Evolutionary conservation across 2,329 filamentous ascomycete genomes (phyloP).

Genomic region (Triangularia setosa): DNA sequence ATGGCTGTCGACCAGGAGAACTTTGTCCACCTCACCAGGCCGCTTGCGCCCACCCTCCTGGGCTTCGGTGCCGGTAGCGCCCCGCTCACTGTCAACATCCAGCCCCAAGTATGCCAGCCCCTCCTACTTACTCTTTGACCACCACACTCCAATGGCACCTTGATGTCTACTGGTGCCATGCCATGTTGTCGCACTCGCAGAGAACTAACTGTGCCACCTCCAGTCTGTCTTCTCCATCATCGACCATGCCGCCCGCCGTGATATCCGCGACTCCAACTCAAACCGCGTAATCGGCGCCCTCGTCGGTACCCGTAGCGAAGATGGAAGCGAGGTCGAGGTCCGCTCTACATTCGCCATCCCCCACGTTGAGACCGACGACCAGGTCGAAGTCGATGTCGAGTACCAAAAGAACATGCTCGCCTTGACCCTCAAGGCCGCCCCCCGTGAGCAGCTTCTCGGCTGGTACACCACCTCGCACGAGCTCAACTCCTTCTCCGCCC

Average conservation of each 20-base stretch:
- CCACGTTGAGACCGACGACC: conserved; percentile 96
- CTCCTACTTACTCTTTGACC: conserved; percentile 1
- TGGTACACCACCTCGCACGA: conserved; percentile 98
- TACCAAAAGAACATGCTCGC: conserved; percentile 99
- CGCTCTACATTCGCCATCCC: conserved; percentile 96
- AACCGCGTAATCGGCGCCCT: conserved; percentile 96
- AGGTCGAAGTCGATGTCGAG: conserved; percentile 99
- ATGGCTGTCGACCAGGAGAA: conserved; percentile 79
- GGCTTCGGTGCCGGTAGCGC: conserved; percentile 81
- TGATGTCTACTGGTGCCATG: background rate
- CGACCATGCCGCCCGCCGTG: conserved; percentile 90
- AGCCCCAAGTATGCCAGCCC: conserved; percentile 72
- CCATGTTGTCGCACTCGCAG: background rate
- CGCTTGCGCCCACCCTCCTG: conserved; percentile 75
- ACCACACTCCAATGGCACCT: background rate
- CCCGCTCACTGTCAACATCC: conserved; percentile 89
- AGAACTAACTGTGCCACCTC: background rate
- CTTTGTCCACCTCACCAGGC: conserved; percentile 92
- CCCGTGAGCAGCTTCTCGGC: conserved; percentile 88
- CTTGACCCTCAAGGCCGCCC: conserved; percentile 88
- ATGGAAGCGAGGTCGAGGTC: conserved; percentile 95
- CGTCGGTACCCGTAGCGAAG: conserved; percentile 87
- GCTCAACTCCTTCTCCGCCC: conserved; percentile 95
- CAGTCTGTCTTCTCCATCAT: conserved; percentile 72
- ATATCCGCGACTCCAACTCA: conserved; percentile 70